Evolutionary conservation across 2,329 filamentous ascomycete genomes (phyloP), one percentile per base, ranked within the genome.

Genomic region (Verticillium dahliae): DNA sequence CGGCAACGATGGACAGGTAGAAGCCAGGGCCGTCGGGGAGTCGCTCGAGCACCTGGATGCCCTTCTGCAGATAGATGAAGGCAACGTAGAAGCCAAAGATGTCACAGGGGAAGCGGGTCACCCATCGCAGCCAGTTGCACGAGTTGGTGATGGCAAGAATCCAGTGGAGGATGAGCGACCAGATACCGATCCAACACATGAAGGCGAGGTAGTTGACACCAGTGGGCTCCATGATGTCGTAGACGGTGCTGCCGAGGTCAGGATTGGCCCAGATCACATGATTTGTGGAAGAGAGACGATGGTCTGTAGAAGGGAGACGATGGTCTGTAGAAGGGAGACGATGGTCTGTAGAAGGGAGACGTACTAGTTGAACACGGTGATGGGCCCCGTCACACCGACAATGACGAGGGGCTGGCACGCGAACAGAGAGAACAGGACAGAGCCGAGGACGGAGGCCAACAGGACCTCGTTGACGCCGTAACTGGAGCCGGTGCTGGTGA

Each of bases 51-150:
- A 96, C 90, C 74, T 96, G 91, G 64, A 96, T 89, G 15, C 92
- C 92, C 75, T 96, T 96, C 71, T 96, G 91, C 22, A 96, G 81
- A 72, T 96, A 96, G 74, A 96, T 94, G 71, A 90, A 92, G 61
- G 92, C 92, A 57, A 96, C 92, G 72, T 96, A 96, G 77, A 96
- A 96, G 58, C 92, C 92, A 67, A 97, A 96, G 69, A 94, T 95
- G 73, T 97, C 92, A 76, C 92, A 96, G 31, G 91, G 92, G 72
- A 97, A 97, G 14, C 91, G 85, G 1, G 92, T 97, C 27, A 97
- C 92, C 74, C 93, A 96, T 70, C 87, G 88, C n/a, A 97, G 80
- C 69, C 84, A 90, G 74, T 96, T 95, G 79, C 92, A 96, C 1
- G 91, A 87, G 72, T 97, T 97, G 11, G 90, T 91, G 61, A 91